Conservation (phyloP, 2,329 filamentous ascomycete species). For the Cordyceps cicadae region DNA sequence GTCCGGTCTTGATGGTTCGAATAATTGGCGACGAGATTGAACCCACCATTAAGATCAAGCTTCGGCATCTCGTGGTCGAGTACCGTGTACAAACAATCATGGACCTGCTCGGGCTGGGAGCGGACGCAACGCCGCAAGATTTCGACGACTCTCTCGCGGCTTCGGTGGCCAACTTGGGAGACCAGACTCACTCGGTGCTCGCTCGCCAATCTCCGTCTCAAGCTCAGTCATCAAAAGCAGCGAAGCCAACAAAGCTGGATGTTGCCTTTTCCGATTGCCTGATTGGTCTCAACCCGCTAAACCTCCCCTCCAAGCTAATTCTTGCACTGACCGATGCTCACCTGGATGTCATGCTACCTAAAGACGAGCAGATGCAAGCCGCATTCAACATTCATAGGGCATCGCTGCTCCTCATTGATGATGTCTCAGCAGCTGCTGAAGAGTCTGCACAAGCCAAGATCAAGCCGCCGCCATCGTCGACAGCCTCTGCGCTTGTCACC, state of each 20-base stretch:
- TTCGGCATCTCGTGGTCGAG: conserved; percentile 78
- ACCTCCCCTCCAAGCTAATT: conserved; percentile 64
- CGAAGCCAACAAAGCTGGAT: conserved; percentile 59
- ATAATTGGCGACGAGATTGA: conserved; percentile 94
- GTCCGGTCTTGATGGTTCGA: conserved; percentile 68
- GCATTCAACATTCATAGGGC: conserved; percentile 67
- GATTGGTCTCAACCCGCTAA: conserved; percentile 75
- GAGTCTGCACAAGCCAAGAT: conserved; percentile 13
- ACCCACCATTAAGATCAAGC: conserved; percentile 77
- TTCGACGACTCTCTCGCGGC: conserved; percentile 67
- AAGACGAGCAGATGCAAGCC: conserved; percentile 55
- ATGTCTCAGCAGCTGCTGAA: conserved; percentile 37
- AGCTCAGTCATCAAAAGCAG: conserved; percentile 21
- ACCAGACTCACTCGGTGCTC: conserved; percentile 48
- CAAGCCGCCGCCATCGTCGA: conserved; percentile 23
- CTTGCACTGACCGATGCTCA: conserved; percentile 72
- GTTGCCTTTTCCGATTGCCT: conserved; percentile 74
- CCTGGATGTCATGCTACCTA: conserved; percentile 58
- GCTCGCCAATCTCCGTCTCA: conserved; percentile 20
- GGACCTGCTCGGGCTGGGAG: conserved; percentile 63
- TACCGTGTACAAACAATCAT: conserved; percentile 81
- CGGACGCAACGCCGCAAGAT: conserved; percentile 61
- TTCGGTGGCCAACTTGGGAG: conserved; percentile 70
- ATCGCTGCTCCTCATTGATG: conserved; percentile 75
- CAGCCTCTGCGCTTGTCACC: conserved; percentile 42